These are phyloP conservation scores for Trichomonas gallinae DNA, from an alignment of 208 protist genomes.

Conservation along the genomic window DNA sequence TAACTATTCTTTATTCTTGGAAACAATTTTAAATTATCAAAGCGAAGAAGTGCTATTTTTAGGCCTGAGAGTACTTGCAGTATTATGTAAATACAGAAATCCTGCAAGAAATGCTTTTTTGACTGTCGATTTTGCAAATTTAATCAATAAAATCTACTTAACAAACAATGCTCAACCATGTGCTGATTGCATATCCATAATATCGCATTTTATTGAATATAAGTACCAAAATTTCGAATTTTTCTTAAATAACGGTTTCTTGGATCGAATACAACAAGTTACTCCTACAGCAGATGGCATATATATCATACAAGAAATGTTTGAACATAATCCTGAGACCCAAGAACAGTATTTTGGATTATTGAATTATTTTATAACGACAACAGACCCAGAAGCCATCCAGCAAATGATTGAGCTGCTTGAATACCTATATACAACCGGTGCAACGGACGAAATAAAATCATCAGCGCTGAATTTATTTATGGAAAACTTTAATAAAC, in stretches of 20 bases:
- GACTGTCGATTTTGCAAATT: background rate
- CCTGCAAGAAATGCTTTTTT: background rate
- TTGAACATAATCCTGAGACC: background rate
- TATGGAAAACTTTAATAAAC: background rate
- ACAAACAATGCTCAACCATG: background rate
- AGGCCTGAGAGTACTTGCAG: background rate
- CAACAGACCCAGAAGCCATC: background rate
- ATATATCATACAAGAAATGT: background rate
- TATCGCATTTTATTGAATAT: background rate
- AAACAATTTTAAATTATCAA: background rate
- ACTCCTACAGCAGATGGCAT: background rate
- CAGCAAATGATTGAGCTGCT: background rate
- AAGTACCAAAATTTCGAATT: background rate
- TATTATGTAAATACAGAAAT: background rate
- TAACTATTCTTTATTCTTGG: background rate
- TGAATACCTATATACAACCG: background rate
- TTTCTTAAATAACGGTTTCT: background rate
- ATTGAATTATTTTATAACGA: background rate
- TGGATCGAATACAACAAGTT: background rate
- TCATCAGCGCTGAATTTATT: background rate
- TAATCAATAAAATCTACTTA: background rate
- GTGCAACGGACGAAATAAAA: background rate
- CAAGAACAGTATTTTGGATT: background rate
- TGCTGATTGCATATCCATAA: background rate
- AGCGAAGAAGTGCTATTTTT: background rate